Conservation (phyloP, 306 rosid genomes). For the Vigna reflexopilosa region DNA sequence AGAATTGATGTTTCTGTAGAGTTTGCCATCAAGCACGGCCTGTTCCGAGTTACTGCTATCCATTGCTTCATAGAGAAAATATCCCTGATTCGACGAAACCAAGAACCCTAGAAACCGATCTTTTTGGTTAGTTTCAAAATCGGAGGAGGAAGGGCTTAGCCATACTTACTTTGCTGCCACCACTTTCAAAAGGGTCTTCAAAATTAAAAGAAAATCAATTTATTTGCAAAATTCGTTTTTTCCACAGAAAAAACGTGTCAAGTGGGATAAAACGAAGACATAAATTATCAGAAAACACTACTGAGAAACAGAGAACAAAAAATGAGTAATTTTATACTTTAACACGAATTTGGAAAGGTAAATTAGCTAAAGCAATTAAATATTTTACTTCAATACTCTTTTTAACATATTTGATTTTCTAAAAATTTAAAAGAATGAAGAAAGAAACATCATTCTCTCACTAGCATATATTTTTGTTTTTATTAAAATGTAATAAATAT, state of each 20-base stretch:
- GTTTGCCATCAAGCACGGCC: constrained; percentile 72
- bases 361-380: too few species aligned
- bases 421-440: too few species aligned
- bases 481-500: too few species aligned
- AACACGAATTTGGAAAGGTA: too few species aligned
- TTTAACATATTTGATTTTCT: too few species aligned
- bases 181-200: neutral
- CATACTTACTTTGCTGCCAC: neutral
- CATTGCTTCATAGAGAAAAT: constrained; percentile 43
- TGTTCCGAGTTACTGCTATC: constrained; percentile 63
- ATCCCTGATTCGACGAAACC: neutral
- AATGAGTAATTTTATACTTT: too few species aligned
- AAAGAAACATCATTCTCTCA: too few species aligned
- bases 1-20: constrained; percentile 73
- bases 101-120: constrained; percentile 15
- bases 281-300: too few species aligned
- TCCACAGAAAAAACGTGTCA: neutral
- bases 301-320: too few species aligned
- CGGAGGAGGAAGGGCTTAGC: neutral
- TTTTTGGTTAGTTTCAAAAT: constrained; percentile 3
- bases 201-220: neutral
- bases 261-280: too few species aligned
- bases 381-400: too few species aligned
- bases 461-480: too few species aligned
- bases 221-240: neutral